phyloP scores from a whole-genome alignment of 805 yeast genomes.

The Candida hungchunana region DNA sequence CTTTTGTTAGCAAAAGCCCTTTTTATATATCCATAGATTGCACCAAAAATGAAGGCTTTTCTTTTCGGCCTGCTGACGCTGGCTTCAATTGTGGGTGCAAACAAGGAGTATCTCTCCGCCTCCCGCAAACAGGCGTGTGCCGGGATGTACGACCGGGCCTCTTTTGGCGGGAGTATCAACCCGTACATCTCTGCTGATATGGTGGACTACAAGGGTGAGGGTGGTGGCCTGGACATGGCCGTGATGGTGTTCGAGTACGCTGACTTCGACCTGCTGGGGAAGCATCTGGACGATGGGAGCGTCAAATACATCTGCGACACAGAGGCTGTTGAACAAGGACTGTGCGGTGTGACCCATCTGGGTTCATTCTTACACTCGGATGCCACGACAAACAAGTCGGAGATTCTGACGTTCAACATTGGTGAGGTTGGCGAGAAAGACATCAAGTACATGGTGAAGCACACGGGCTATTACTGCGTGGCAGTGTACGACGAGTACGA shows the following conservation, averaged over 20 bases:
- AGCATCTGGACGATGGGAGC: constrained; percentile 37
- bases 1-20: too few species aligned
- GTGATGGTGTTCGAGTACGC: constrained; percentile 80
- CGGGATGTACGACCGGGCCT: constrained; percentile 83
- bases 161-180: constrained; percentile 78
- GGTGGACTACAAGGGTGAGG: constrained; percentile 24
- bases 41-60: too few species aligned
- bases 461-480: constrained; percentile 92
- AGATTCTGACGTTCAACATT: constrained; percentile 54
- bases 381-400: constrained; percentile 41
- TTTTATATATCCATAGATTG: too few species aligned
- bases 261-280: constrained; percentile 70
- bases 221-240: constrained; percentile 41
- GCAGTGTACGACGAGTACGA: constrained; percentile 50
- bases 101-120: constrained; percentile 45
- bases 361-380: constrained; percentile 58
- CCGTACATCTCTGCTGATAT: constrained; percentile 56
- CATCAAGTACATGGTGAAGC: constrained; percentile 58
- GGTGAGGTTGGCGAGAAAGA: constrained; percentile 56
- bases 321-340: constrained; percentile 47
- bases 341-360: constrained; percentile 51
- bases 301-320: constrained; percentile 73
- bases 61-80: too few species aligned
- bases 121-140: constrained; percentile 67
- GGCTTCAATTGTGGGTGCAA: too few species aligned